Evolutionary conservation across 2,329 filamentous ascomycete species (phyloP), one percentile per base, ranked within the genome.

Genomic region (Aspergillus hiratsukae): DNA sequence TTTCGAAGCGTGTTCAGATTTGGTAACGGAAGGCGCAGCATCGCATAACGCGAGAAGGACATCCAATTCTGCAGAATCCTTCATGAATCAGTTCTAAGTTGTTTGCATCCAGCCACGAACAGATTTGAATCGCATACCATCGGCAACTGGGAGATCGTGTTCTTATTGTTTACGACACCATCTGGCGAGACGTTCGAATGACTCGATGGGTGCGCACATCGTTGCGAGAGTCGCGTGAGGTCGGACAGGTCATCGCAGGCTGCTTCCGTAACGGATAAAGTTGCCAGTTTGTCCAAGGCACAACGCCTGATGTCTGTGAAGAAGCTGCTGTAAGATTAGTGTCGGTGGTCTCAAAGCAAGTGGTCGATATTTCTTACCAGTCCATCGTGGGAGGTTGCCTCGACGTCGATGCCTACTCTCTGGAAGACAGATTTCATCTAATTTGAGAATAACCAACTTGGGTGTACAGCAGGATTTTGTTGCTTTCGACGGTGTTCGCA

Each of bases 41-140:
- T 92, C 93, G 79, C 93, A 97, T 27, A 99, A 81, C 46, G 94
- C 91, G 27, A 97, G 78, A 27, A 99, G 82, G 53, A 96, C 89
- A 73, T 99, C 93, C 64, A 96, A 87, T 79, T 99, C 95, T 67
- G 90, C 87, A 53, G 92, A 85, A 53, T 87, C 90, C 91, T 95
- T 58, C 49, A 23, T 23, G 53, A 48, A 58, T 72, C 52, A 74
- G 63, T 56, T 45, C 50, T 53, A 27, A 53, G 23, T 21, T 25
- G 10, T 37, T 56, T 50, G 27, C 10, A 10, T 17, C 25, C 23
- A 21, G 31, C 28, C 46, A 29, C 25, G 5, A 48, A 50, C 25
- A 48, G 28, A 35, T 27, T 48, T 4, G 27, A 35, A 52, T 52
- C 43, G 60, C 66, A 35, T 56, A 75, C 73, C 74, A 78, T 76